Evolutionary conservation across 2,329 filamentous ascomycete genomes (phyloP).

Genomic region (Alternaria arborescens): DNA sequence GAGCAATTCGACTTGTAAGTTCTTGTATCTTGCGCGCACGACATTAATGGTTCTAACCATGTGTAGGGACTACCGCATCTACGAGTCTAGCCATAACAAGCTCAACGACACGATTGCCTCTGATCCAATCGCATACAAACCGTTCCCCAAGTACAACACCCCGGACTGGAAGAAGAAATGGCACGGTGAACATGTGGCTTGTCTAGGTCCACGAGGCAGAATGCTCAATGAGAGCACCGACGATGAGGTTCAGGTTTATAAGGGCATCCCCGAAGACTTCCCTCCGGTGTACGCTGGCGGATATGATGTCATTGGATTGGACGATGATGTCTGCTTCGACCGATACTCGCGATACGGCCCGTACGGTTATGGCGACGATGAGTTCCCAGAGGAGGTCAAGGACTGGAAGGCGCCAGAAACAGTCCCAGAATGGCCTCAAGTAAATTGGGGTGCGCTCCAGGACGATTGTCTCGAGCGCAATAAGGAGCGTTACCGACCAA

Average conservation of each 20-base stretch:
- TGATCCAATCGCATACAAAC: constrained; percentile 69
- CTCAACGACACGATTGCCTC: constrained; percentile 34
- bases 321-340: constrained; percentile 70
- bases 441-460: constrained; percentile 77
- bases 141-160: constrained; percentile 76
- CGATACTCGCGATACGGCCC: constrained; percentile 61
- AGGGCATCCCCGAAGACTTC: constrained; percentile 60
- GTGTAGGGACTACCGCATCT: constrained; percentile 51
- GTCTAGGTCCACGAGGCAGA: constrained; percentile 66
- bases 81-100: constrained; percentile 47
- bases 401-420: constrained; percentile 50
- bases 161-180: constrained; percentile 65
- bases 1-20: constrained; percentile 54
- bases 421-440: constrained; percentile 66
- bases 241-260: constrained; percentile 71
- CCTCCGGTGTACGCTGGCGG: constrained; percentile 50
- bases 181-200: constrained; percentile 68
- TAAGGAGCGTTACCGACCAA: constrained; percentile 64
- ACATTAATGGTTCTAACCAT: constrained; percentile 9
- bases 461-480: constrained; percentile 72
- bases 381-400: constrained; percentile 58
- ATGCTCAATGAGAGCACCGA: constrained; percentile 64
- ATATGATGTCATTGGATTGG: constrained; percentile 50
- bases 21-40: not conserved
- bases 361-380: constrained; percentile 67